Evolutionary conservation across 2,329 filamentous ascomycete genomes (phyloP).

Genomic region (Pseudogymnoascus sp.): DNA sequence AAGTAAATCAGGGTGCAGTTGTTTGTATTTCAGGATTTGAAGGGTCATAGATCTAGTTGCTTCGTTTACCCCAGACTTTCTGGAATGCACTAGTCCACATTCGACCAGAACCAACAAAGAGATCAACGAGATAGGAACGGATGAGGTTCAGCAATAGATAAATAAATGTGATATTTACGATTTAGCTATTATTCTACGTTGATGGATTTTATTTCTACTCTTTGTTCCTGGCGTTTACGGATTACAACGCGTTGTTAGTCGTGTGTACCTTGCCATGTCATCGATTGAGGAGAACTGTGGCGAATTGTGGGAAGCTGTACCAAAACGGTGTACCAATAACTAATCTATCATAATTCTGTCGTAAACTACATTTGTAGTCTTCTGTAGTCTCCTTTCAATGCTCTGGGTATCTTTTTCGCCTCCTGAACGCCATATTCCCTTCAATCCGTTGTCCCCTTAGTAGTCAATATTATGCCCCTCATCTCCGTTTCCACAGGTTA

Average conservation of each 20-base stretch:
- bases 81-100: constrained; percentile 5
- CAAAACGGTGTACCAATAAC: neutral
- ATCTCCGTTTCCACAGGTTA: neutral
- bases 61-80: constrained; percentile 4
- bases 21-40: constrained; percentile 5
- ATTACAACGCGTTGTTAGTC: neutral
- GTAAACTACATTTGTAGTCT: constrained; percentile 1
- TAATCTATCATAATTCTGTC: neutral
- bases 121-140: neutral
- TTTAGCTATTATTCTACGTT: neutral
- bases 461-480: neutral
- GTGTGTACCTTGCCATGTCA: constrained; percentile 3
- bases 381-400: neutral
- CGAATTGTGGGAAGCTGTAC: neutral
- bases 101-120: neutral
- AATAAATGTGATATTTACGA: neutral
- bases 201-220: neutral
- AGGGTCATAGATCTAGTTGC: constrained; percentile 7
- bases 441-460: neutral
- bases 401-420: neutral
- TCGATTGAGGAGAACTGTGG: neutral
- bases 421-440: neutral
- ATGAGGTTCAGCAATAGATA: neutral
- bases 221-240: neutral
- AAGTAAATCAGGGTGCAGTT: constrained; percentile 3